phyloP scores from a whole-genome alignment of 192 early-diverging fungal genomes.

The Backusella luteola region DNA sequence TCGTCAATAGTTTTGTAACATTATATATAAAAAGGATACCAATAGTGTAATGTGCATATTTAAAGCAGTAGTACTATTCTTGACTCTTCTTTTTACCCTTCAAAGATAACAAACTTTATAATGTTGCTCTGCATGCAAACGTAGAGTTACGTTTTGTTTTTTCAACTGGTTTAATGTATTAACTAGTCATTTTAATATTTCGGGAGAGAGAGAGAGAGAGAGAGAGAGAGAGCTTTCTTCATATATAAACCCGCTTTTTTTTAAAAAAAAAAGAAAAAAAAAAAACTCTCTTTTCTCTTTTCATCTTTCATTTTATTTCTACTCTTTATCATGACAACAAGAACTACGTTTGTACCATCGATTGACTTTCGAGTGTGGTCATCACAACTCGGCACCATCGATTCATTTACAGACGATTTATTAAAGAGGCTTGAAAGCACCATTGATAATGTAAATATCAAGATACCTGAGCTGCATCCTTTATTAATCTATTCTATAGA shows the following conservation, averaged over 20 bases:
- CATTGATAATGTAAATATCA: not conserved
- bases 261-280: too few relatives aligned
- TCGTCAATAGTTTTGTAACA: constrained; percentile 26
- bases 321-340: not conserved
- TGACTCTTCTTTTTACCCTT: too few relatives aligned
- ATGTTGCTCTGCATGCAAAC: not conserved
- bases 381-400: not conserved
- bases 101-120: too few relatives aligned
- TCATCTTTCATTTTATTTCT: not conserved
- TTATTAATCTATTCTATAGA: not conserved
- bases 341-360: not conserved
- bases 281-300: not conserved
- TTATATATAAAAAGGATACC: not conserved
- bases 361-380: not conserved
- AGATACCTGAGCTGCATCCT: not conserved
- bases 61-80: too few relatives aligned
- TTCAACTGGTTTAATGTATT: not conserved
- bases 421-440: not conserved
- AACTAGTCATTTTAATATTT: not conserved
- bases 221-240: not conserved
- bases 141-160: not conserved
- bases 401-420: not conserved
- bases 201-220: not conserved
- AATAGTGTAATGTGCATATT: too few relatives aligned
- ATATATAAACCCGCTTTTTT: not conserved